Base-by-base conservation (phyloP, 441 rosid species). In the Jatropha podagrica region DNA sequence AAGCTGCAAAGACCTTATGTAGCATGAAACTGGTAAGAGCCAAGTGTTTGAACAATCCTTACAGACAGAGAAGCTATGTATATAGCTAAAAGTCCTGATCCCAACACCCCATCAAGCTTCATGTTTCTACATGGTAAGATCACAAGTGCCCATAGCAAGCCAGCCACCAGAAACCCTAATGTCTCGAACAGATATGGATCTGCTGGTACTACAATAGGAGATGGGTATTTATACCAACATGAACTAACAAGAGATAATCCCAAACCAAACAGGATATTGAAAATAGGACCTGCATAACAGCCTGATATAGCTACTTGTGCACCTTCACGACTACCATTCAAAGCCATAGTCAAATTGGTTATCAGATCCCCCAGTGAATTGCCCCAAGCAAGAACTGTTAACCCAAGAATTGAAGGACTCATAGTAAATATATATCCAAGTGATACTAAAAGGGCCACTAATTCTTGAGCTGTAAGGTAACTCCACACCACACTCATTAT, bases 351-450 rank as follows among this genome's bases (percentile, higher is more conserved):
- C 68, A 85, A 74, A 64, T 92, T 89, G 58, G 98, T 86, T 20
- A 92, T 84, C 48, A 94, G 73, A 78, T 94, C 98, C 13, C 97
- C 97, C 1, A 92, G 61, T 12, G 98, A 94, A 75, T 94, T 94
- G 0, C 98, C 98, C 98, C 98, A 92, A 14, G 98, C 96, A 41
- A 94, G 87, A 59, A 90, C 89, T 37, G 96, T 94, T 41, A 94
- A 78, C 67, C 96, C 98, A 41, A 94, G 78, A 58, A 92, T 90
- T 4, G 97, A 86, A 66, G 93, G 90, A 15, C 85, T 89, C 18
- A 94, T 79, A 0, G 87, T 91, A 32, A 85, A 76, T 12, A 94
- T 82, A 70, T 85, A 81, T 4, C 97, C 97, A 3, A 89, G 61
- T 2, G 97, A 89, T 48, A 87, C 90, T 49, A 95, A 73, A 65